These are phyloP conservation scores for Crassisporium funariophilum DNA, from an alignment of 768 basidiomycete species.

Conservation along the genomic window DNA sequence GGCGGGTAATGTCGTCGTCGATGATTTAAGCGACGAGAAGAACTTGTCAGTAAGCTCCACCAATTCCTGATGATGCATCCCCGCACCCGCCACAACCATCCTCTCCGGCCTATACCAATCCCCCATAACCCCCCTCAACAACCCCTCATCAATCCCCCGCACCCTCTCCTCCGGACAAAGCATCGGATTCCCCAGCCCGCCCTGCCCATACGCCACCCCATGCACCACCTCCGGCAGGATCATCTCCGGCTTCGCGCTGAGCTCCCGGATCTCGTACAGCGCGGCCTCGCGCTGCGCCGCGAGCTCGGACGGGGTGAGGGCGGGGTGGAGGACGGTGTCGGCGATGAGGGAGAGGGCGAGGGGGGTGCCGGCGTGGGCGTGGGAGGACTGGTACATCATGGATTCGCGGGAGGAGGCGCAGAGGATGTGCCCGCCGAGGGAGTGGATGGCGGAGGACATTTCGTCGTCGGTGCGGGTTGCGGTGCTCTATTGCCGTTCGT, in stretches of 20 bases:
- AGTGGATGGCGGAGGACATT: slow-evolving; percentile 81
- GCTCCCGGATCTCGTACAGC: slow-evolving; percentile 87
- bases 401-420: slow-evolving; percentile 91
- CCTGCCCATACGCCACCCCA: slow-evolving; percentile 75
- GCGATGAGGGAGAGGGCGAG: slow-evolving; percentile 86
- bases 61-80: slow-evolving; percentile 87
- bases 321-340: slow-evolving; percentile 84
- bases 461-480: slow-evolving; percentile 66
- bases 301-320: slow-evolving; percentile 77
- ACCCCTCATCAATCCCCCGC: slow-evolving; percentile 58
- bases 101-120: slow-evolving; percentile 92
- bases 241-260: slow-evolving; percentile 88
- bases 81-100: slow-evolving; percentile 94
- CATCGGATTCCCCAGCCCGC: slow-evolving; percentile 86
- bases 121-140: slow-evolving; percentile 64
- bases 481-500: slow-evolving; percentile 62
- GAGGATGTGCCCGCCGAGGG: slow-evolving; percentile 88
- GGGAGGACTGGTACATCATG: slow-evolving; percentile 97
- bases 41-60: slow-evolving; percentile 84
- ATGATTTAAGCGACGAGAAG: slow-evolving; percentile 69
- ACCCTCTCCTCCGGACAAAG: slow-evolving; percentile 88
- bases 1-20: slow-evolving; percentile 23
- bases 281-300: slow-evolving; percentile 84
- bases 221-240: slow-evolving; percentile 91
- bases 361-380: slow-evolving; percentile 82